Percentiles rank a stretch among this genome's conserved stretches.
phyloP scores from a whole-genome alignment of 108 stramenopile genomes.

The Skeletonema marinoi region DNA sequence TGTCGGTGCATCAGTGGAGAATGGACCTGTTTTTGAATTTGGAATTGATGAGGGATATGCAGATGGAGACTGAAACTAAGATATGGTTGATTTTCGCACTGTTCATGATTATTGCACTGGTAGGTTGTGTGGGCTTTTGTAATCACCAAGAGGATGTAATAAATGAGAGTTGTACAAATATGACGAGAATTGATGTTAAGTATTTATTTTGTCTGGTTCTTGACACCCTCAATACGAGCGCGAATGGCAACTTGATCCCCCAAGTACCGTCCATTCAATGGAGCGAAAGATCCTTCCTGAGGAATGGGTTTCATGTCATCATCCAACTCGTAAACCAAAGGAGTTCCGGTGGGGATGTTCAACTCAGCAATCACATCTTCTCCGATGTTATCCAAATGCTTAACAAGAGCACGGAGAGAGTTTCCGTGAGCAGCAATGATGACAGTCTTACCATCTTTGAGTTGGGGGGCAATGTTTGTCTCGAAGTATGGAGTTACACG shows the following conservation, averaged over 20 bases:
- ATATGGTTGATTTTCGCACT: background rate
- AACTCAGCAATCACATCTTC: constrained; percentile 91
- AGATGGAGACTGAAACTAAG: constrained; percentile 25
- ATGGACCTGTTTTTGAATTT: constrained; percentile 73
- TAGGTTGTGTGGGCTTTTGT: background rate
- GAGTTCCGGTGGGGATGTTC: constrained; percentile 99
- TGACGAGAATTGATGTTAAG: background rate
- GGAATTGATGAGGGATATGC: constrained; percentile 67
- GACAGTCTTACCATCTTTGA: constrained; percentile 92
- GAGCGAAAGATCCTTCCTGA: constrained; percentile 86
- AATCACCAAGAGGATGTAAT: too few species aligned
- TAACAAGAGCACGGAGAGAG: constrained; percentile 97
- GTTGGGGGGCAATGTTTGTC: constrained; percentile 79
- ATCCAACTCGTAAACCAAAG: constrained; percentile 93
- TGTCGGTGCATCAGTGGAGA: constrained; percentile 15
- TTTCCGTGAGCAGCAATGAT: constrained; percentile 99
- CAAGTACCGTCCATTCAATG: constrained; percentile 94
- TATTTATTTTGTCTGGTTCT: constrained; percentile 95
- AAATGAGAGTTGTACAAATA: background rate
- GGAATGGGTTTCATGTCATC: constrained; percentile 91
- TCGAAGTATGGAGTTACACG: constrained; percentile 96
- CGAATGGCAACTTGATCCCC: constrained; percentile 95
- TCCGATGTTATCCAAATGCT: constrained; percentile 95
- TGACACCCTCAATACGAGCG: constrained; percentile 95
- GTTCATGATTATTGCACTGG: background rate